These are phyloP conservation scores for Lodderomyces jiufengensis DNA, from an alignment of 1,139 yeast genomes.

Conservation along the genomic window DNA sequence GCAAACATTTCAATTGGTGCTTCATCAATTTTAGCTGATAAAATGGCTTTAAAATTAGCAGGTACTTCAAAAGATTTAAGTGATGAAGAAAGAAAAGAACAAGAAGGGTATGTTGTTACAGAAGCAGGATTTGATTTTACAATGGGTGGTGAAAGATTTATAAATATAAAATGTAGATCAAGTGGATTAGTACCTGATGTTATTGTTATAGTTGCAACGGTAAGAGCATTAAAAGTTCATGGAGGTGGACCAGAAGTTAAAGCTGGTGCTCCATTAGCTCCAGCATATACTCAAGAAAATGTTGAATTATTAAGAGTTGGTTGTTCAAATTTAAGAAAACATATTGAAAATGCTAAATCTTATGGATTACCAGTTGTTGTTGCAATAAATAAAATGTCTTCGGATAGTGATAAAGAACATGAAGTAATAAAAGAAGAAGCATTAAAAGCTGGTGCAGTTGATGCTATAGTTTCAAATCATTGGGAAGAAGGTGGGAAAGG, in stretches of 20 bases:
- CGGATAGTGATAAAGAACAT: conserved; percentile 82
- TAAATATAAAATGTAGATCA: conserved; percentile 93
- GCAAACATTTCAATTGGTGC: conserved; percentile 98
- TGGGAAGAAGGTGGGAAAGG: conserved; percentile 99
- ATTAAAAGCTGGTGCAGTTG: conserved; percentile 88
- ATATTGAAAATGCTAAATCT: conserved; percentile 78
- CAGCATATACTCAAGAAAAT: conserved; percentile 82
- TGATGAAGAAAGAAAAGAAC: conserved; percentile 50
- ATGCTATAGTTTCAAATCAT: conserved; percentile 92
- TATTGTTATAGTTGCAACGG: conserved; percentile 94
- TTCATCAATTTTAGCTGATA: conserved; percentile 90
- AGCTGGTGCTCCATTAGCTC: conserved; percentile 89
- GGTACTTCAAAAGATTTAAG: conserved; percentile 57
- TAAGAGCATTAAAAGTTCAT: conserved; percentile 93
- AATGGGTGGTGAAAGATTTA: conserved; percentile 98
- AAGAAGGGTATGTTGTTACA: conserved; percentile 89
- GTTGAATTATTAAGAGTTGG: conserved; percentile 80
- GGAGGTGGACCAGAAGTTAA: conserved; percentile 99
- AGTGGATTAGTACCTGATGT: conserved; percentile 90
- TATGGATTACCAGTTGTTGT: conserved; percentile 95
- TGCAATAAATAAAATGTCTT: conserved; percentile 88
- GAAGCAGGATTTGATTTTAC: conserved; percentile 99
- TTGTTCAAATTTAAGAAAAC: conserved; percentile 87
- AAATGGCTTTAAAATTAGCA: conserved; percentile 88
- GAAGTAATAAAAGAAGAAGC: conserved; percentile 81